Conservation (phyloP, 2,329 filamentous ascomycete genomes). For the Venturiaceae sp. region DNA sequence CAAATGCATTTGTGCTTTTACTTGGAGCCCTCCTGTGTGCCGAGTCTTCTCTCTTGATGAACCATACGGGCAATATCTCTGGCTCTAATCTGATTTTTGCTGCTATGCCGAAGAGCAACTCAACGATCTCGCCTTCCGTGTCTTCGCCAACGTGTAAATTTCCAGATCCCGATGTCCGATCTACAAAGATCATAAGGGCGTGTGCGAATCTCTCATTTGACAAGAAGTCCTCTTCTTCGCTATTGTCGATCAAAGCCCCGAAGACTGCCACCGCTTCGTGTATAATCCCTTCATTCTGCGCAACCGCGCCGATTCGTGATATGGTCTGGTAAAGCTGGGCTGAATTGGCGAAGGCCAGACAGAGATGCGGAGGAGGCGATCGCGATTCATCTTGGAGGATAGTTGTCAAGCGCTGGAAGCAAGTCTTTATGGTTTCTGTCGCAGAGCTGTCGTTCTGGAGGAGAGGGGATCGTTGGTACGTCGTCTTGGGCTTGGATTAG, state of each 20-base stretch:
- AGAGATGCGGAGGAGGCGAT: constrained; percentile 80
- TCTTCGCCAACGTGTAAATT: constrained; percentile 66
- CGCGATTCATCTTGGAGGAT: constrained; percentile 85
- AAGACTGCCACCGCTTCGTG: constrained; percentile 79
- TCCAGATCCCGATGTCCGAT: constrained; percentile 66
- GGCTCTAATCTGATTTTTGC: constrained; percentile 92
- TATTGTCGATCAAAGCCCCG: constrained; percentile 81
- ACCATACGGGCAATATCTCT: constrained; percentile 83
- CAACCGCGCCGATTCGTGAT: constrained; percentile 77
- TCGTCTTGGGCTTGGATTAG: constrained; percentile 33
- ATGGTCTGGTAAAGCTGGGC: constrained; percentile 86
- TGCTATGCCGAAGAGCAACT: constrained; percentile 89
- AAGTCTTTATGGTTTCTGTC: constrained; percentile 38
- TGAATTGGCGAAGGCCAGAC: constrained; percentile 74
- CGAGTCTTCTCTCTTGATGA: constrained; percentile 35
- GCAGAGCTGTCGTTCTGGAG: constrained; percentile 42
- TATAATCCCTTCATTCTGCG: constrained; percentile 77
- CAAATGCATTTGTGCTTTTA: constrained; percentile 45
- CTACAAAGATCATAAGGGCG: constrained; percentile 77
- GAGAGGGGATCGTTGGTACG: constrained; percentile 48
- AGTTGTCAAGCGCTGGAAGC: constrained; percentile 46
- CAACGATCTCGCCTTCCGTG: constrained; percentile 80
- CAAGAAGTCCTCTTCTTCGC: constrained; percentile 86
- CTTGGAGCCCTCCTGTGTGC: not conserved
- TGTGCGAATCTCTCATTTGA: constrained; percentile 78